A percentile compares a stretch with the other conserved stretches of the same genome.
phyloP scores from a whole-genome alignment of 768 basidiomycete genomes.

The Russula sp. region DNA sequence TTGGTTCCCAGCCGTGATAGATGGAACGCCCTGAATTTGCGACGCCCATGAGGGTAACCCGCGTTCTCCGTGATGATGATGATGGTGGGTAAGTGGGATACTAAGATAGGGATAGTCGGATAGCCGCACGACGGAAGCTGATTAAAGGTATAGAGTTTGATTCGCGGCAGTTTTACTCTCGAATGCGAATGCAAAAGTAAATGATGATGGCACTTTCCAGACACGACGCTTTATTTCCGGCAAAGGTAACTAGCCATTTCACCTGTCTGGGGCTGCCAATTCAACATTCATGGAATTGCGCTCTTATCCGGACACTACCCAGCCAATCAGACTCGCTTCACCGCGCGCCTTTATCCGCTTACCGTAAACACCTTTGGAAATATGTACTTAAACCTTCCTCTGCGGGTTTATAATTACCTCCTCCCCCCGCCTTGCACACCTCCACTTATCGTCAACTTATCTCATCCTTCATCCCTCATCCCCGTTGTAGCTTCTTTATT shows the following conservation, averaged over 20 bases:
- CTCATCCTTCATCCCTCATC: neutral
- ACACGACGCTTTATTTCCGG: slow-evolving; percentile 11
- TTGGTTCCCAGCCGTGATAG: neutral
- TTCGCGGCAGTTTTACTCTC: slow-evolving; percentile 18
- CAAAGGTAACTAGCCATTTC: slow-evolving; percentile 20
- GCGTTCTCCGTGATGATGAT: slow-evolving; percentile 15
- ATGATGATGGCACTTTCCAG: slow-evolving; percentile 7
- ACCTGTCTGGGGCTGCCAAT: slow-evolving; percentile 21
- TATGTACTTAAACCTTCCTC: slow-evolving; percentile 22
- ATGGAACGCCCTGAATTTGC: slow-evolving; percentile 15
- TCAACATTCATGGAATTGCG: slow-evolving; percentile 19
- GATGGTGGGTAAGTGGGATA: neutral
- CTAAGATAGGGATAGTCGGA: slow-evolving; percentile 18
- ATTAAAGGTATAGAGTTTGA: slow-evolving; percentile 27
- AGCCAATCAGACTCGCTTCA: slow-evolving; percentile 15
- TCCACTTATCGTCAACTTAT: neutral
- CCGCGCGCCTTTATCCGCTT: slow-evolving; percentile 19
- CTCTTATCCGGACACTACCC: slow-evolving; percentile 21
- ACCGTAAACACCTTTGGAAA: slow-evolving; percentile 22
- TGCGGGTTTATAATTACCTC: slow-evolving; percentile 3
- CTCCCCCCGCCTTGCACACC: slow-evolving; percentile 2
- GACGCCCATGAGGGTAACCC: neutral
- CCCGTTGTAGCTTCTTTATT: neutral
- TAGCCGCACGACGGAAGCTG: slow-evolving; percentile 19
- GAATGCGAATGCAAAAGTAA: slow-evolving; percentile 7